Conservation (phyloP, 1,284 basidiomycete species). For the Fomes fomentarius region DNA sequence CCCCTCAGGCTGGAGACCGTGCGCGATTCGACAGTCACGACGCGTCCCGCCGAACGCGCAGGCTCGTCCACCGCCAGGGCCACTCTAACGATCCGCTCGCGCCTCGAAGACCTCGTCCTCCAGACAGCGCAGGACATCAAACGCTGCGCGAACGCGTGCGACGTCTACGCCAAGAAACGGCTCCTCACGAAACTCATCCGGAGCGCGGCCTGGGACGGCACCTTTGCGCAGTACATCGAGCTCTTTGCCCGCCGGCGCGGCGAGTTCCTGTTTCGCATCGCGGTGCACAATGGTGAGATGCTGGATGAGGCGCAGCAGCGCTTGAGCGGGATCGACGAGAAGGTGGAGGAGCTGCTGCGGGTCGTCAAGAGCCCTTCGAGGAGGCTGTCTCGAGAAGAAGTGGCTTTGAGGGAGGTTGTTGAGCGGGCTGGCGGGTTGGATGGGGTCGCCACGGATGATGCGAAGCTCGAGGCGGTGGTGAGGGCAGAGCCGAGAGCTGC, state of each 20-base stretch:
- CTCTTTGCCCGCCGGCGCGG: slow-evolving; percentile 35
- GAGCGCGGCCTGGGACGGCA: slow-evolving; percentile 15
- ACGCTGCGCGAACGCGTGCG: slow-evolving; percentile 33
- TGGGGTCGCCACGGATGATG: too few relatives aligned
- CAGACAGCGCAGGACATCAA: slow-evolving; percentile 33
- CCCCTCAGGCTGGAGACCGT: too few relatives aligned
- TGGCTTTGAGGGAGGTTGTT: too few relatives aligned
- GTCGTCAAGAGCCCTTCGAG: too few relatives aligned
- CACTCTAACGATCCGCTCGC: slow-evolving; percentile 8
- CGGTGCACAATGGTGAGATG: slow-evolving; percentile 36
- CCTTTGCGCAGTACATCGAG: slow-evolving; percentile 24
- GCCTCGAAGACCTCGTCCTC: slow-evolving; percentile 22
- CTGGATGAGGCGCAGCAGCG: slow-evolving; percentile 37
- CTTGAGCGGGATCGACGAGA: slow-evolving; percentile 27
- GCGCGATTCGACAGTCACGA: too few relatives aligned
- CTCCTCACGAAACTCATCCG: slow-evolving; percentile 39
- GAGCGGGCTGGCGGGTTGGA: too few relatives aligned
- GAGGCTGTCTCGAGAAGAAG: too few relatives aligned
- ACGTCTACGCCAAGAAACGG: slow-evolving; percentile 35
- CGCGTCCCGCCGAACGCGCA: not conserved
- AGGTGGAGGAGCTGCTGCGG: too few relatives aligned
- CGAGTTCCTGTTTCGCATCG: slow-evolving; percentile 36
- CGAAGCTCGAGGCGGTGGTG: too few relatives aligned
- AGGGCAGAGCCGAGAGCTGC: too few relatives aligned
- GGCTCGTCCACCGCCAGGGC: too few relatives aligned